phyloP scores from a whole-genome alignment of 1,139 yeast genomes.

The Taiozyma sp. region DNA sequence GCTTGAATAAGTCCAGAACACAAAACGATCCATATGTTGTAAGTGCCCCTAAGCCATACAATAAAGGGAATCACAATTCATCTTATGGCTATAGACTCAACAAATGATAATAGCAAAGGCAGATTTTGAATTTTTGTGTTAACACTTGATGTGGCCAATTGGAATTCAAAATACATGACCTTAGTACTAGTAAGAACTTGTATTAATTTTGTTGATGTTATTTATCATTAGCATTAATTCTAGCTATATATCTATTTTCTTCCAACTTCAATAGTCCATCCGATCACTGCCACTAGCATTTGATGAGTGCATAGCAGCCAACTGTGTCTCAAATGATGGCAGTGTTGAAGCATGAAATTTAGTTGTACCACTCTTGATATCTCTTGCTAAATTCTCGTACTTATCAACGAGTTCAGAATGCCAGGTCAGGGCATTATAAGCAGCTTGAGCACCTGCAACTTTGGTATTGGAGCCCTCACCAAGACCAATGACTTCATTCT shows the following conservation, averaged over 20 bases:
- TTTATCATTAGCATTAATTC: too few species aligned
- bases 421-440: constrained; percentile 47
- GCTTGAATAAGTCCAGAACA: neutral
- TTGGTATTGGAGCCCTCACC: constrained; percentile 57
- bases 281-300: neutral
- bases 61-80: neutral
- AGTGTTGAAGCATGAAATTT: neutral
- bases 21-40: neutral
- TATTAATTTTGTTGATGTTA: neutral
- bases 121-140: too few species aligned
- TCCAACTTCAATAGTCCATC: neutral
- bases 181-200: too few species aligned
- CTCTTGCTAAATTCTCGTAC: constrained; percentile 1
- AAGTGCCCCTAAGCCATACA: neutral
- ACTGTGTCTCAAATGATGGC: neutral
- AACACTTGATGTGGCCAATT: too few species aligned
- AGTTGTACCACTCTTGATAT: neutral
- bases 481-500: constrained; percentile 39
- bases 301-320: neutral
- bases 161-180: too few species aligned
- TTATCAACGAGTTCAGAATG: constrained; percentile 19
- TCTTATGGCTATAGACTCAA: neutral
- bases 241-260: neutral
- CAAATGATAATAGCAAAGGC: too few species aligned
- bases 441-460: constrained; percentile 73